Percentiles rank a stretch among this genome's conserved stretches.
phyloP scores from a whole-genome alignment of 768 basidiomycete genomes.

The Leccinum subgranulosum region DNA sequence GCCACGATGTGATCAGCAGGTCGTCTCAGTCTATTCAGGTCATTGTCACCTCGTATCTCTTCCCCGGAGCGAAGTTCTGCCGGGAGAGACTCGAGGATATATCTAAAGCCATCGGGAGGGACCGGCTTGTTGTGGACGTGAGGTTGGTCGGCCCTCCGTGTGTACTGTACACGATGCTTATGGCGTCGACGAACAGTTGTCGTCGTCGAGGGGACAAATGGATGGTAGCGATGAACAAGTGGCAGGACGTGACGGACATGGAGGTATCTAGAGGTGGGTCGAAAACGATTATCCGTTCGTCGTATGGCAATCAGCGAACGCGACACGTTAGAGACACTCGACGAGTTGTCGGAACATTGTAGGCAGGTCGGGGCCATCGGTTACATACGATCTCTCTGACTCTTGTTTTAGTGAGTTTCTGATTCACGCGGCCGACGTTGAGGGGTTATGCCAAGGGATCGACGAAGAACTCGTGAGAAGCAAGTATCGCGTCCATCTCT shows the following conservation, averaged over 20 bases:
- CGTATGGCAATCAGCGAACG: background rate
- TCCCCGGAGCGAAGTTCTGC: conserved; percentile 80
- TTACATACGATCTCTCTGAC: conserved; percentile 12
- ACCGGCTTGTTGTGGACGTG: conserved; percentile 90
- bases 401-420: conserved; percentile 74
- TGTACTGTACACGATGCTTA: background rate
- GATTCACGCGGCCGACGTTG: conserved; percentile 98
- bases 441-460: conserved; percentile 95
- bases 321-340: conserved; percentile 63
- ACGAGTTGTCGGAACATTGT: conserved; percentile 75
- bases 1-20: background rate
- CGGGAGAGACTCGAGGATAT: conserved; percentile 64
- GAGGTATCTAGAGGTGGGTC: conserved; percentile 74
- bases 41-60: conserved; percentile 96
- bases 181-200: conserved; percentile 53
- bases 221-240: conserved; percentile 98
- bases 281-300: background rate
- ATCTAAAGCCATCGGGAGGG: conserved; percentile 68
- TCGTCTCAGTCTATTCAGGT: conserved; percentile 49
- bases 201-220: conserved; percentile 72
- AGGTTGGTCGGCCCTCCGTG: conserved; percentile 50
- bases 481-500: conserved; percentile 34
- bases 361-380: conserved; percentile 45
- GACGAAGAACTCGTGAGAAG: conserved; percentile 84
- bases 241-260: conserved; percentile 96